Base-by-base conservation (phyloP, 352 stramenopile genomes). In the Phytopythium cucurbitacearum region DNA sequence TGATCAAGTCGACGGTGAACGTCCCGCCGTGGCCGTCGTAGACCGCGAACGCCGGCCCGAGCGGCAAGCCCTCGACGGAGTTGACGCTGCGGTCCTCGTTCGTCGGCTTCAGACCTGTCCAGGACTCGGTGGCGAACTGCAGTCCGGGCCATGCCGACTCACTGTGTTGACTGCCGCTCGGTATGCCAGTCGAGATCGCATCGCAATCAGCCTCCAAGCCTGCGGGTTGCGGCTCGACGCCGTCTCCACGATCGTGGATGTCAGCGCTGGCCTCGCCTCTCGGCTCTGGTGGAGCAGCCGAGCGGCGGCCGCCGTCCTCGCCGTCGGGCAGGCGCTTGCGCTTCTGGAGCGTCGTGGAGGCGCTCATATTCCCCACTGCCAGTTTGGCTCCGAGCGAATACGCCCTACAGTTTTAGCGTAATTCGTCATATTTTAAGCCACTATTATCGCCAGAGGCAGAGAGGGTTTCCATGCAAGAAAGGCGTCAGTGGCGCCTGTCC, bases 21-120 rank as follows among this genome's bases (percentile, higher is more conserved):
- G 55, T 71, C 13, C 80, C 76, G 21, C 76, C 69, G 34, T 88
- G 76, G 13, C 76, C 76, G 52, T 90, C 76, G 41, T 83, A 85
- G 43, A 90, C 59, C 1, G 64, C 74, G 58, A 88, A 80, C 8
- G 77, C 68, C 3, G 71, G 64, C 0, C 76, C 80, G 10, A 54
- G 48, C 13, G 73, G 76, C 36, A 87, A 80, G 4, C 53, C 48
- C 9, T 69, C 53, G 11, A 57, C 8, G 6, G 43, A 65, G 5
- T 16, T 45, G 4, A 80, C 51, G 21, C 74, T 55, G 21, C 79
- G 74, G 44, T 90, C 80, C 66, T 90, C 74, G 51, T 88, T 90
- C 15, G 46, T 76, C 0, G 60, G 53, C 45, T 87, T 87, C 51
- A 76, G 63, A 0, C 71, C 76, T 39, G 71, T 50, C 75, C 73